Evolutionary conservation across 139 green algal species (phyloP).

Genomic region (Chlorella sp.): DNA sequence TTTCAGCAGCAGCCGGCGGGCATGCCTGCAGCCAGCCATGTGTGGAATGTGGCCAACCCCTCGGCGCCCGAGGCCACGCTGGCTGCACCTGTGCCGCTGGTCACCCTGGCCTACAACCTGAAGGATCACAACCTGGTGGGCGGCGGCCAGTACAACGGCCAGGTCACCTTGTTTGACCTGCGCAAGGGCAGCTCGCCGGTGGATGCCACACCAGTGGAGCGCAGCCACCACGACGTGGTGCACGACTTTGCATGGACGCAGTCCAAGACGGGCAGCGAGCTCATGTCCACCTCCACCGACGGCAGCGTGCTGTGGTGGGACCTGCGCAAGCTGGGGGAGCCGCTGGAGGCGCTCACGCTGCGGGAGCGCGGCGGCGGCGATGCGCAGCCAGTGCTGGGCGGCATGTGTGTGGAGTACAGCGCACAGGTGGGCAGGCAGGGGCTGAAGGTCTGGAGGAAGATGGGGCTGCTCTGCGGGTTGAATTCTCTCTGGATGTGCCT

Average conservation of each 20-base stretch:
- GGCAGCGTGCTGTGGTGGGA: conserved; percentile 90
- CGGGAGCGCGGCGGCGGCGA: conserved; percentile 73
- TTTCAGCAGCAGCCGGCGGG: conserved; percentile 86
- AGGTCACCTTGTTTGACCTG: conserved; percentile 89
- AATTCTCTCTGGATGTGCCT: too few relatives aligned
- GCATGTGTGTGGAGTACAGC: conserved; percentile 83
- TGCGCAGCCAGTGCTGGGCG: conserved; percentile 70
- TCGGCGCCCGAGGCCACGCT: conserved; percentile 86
- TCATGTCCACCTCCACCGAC: conserved; percentile 83
- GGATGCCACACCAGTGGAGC: conserved; percentile 81
- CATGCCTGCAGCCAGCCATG: conserved; percentile 58
- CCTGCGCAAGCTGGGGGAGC: conserved; percentile 84
- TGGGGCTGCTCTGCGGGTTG: too few relatives aligned
- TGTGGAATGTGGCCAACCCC: conserved; percentile 95
- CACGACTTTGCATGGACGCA: conserved; percentile 93
- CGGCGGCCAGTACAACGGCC: conserved; percentile 91
- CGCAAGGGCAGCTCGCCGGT: conserved; percentile 78
- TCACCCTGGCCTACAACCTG: conserved; percentile 85
- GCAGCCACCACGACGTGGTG: conserved; percentile 78
- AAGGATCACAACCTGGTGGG: conserved; percentile 86
- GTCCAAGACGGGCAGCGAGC: conserved; percentile 93
- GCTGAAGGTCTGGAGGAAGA: not conserved
- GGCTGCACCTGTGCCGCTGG: conserved; percentile 78
- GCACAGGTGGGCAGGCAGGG: not conserved
- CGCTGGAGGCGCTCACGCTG: conserved; percentile 70